Base-by-base conservation (phyloP, 257 asterid genomes). In the Lithospermum erythrorhizon region DNA sequence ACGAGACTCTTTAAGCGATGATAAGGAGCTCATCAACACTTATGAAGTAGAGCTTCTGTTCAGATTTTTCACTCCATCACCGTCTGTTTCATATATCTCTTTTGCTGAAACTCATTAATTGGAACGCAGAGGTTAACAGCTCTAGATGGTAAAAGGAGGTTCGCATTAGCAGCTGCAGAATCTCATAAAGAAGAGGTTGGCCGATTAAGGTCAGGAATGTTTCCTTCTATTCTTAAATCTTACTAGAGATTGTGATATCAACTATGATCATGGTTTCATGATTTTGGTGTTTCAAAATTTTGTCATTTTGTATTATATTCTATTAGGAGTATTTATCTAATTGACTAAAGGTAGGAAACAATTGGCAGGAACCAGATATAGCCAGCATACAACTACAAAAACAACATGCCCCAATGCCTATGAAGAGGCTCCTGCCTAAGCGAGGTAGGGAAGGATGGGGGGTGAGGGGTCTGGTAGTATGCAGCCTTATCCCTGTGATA, bases 111-210 rank as follows among this genome's bases (percentile, higher is more conserved):
- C 41, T 53, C 27, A 25, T 41, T 23, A 57, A 63, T 59, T 71
- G 57, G 11, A 17, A 53, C 69, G 35, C 73, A 78, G 99, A 86
- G 99, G 68, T 79, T 93, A 79, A 89, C 96, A 47, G 97, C 99
- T 53, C 83, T 93, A 72, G 99, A 93, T 76, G 97, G 97, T 70
- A 93, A 93, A 72, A 83, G 99, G 68, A 78, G 99, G 68, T 93
- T 93, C 74, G 97, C 97, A 21, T 78, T 89, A 75, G 99, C 99
- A 61, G 91, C 97, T 63, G 99, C 96, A 51, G 84, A 81, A 73
- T 89, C 99, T 62, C 99, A 93, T 66, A 90, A 93, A 69, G 99
- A 93, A 72, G 99, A 93, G 91, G 89, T 89, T 65, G 96, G 97
- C 74, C 82, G 91, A 70, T 78, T 93, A 73, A 93, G 99, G 99